A percentile compares a stretch with the other conserved stretches of the same genome.
These are phyloP conservation scores for Mycosphaerelloides madeirae DNA, from an alignment of 2,329 filamentous ascomycete genomes.

Conservation along the genomic window DNA sequence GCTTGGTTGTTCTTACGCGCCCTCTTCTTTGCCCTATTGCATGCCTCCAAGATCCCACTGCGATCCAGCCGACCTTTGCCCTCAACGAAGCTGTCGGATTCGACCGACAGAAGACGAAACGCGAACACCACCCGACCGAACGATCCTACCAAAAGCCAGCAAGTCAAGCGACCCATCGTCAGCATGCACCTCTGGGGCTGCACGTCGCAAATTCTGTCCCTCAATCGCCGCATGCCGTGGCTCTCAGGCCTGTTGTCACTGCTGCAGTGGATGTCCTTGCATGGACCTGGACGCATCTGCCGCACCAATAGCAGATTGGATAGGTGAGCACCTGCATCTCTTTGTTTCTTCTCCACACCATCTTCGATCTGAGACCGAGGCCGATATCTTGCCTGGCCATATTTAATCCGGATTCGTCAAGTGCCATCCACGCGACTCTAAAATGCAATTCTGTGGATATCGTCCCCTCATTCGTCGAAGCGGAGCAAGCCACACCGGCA, in stretches of 20 bases:
- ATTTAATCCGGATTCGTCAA: conserved; percentile 1
- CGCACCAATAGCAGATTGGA: conserved; percentile 74
- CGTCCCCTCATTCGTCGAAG: conserved; percentile 16
- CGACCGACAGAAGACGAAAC: background rate
- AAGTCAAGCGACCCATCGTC: conserved; percentile 55
- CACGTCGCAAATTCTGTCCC: conserved; percentile 65
- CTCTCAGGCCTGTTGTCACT: conserved; percentile 70
- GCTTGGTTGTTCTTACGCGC: conserved; percentile 57
- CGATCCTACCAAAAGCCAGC: background rate
- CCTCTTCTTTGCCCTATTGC: conserved; percentile 59
- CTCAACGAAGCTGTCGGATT: background rate
- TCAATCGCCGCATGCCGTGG: conserved; percentile 86
- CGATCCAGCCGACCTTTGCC: conserved; percentile 36
- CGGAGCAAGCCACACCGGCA: conserved; percentile 18
- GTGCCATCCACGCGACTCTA: conserved; percentile 5
- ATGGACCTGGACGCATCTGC: conserved; percentile 71
- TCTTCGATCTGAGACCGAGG: conserved; percentile 7
- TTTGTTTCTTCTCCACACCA: conserved; percentile 25
- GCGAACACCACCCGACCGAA: background rate
- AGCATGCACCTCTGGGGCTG: conserved; percentile 74
- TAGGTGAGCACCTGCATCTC: conserved; percentile 63
- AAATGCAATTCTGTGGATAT: conserved; percentile 10
- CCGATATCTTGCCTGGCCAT: conserved; percentile 1
- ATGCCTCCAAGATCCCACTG: conserved; percentile 62
- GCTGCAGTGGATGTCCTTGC: conserved; percentile 66